phyloP scores from a whole-genome alignment of 83 land plant species.

The Thuja plicata region DNA sequence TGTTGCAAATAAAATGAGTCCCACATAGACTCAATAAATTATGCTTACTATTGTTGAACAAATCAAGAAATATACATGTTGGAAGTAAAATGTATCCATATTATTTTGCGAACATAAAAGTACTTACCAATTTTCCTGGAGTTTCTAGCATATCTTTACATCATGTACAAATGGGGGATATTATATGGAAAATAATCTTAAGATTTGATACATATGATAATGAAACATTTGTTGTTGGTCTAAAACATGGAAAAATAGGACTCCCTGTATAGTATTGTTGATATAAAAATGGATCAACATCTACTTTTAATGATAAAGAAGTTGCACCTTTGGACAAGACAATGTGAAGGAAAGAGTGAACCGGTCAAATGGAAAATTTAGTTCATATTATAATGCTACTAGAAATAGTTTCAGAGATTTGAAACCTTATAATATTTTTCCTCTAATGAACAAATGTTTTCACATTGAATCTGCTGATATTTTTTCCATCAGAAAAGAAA shows the following conservation, averaged over 20 bases:
- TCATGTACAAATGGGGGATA: background rate
- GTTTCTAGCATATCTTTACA: background rate
- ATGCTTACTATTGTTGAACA: too few species aligned
- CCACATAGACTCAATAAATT: too few species aligned
- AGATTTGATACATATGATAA: background rate
- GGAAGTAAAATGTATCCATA: too few species aligned
- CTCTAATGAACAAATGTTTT: background rate
- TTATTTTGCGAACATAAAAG: background rate
- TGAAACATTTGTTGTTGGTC: background rate
- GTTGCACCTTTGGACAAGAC: background rate
- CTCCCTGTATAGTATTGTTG: background rate
- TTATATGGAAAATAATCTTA: background rate
- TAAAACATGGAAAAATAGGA: background rate
- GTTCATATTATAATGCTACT: too few species aligned
- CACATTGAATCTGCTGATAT: background rate
- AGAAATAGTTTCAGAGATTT: background rate
- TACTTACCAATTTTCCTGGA: background rate
- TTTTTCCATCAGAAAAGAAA: background rate
- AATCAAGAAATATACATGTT: too few species aligned
- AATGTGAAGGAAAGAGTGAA: background rate
- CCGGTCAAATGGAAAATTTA: too few species aligned
- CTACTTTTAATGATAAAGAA: background rate
- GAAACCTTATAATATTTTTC: background rate
- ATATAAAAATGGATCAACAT: background rate
- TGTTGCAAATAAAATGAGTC: too few species aligned